phyloP scores from a whole-genome alignment of 352 stramenopile species.

The Phytophthora cajani region DNA sequence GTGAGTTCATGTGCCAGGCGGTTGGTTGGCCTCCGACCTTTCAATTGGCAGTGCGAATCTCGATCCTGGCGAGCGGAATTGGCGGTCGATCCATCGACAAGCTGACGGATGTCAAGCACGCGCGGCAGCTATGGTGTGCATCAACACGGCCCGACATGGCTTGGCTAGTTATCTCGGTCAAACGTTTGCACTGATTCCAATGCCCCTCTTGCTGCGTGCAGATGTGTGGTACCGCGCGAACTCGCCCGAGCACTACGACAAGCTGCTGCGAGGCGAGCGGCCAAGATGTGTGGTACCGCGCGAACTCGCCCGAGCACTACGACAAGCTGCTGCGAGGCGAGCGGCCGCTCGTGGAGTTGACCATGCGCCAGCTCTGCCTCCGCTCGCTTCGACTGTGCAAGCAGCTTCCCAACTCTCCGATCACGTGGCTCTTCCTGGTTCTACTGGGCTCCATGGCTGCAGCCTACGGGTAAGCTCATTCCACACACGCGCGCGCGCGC shows the following conservation, averaged over 20 bases:
- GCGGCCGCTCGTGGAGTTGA: constrained; percentile 59
- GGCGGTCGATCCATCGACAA: background rate
- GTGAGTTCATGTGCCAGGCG: background rate
- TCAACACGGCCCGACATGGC: background rate
- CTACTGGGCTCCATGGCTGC: constrained; percentile 69
- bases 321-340: constrained; percentile 72
- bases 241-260: constrained; percentile 77
- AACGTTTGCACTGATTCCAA: background rate
- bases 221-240: constrained; percentile 77
- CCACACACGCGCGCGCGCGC: background rate
- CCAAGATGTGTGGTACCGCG: constrained; percentile 78
- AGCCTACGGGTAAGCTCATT: constrained; percentile 62
- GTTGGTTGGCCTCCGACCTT: constrained; percentile 13
- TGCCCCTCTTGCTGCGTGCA: constrained; percentile 14
- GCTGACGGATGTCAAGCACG: constrained; percentile 17
- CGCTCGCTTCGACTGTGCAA: constrained; percentile 76
- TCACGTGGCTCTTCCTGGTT: constrained; percentile 84
- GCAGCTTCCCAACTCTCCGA: constrained; percentile 82
- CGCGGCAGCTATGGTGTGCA: constrained; percentile 32
- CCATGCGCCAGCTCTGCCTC: constrained; percentile 74
- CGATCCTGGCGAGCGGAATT: background rate
- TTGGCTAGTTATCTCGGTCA: background rate
- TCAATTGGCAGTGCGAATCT: background rate
- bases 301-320: constrained; percentile 76
- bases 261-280: constrained; percentile 66